phyloP scores from a whole-genome alignment of 495 filamentous ascomycete genomes.

The Neurospora sp. region DNA sequence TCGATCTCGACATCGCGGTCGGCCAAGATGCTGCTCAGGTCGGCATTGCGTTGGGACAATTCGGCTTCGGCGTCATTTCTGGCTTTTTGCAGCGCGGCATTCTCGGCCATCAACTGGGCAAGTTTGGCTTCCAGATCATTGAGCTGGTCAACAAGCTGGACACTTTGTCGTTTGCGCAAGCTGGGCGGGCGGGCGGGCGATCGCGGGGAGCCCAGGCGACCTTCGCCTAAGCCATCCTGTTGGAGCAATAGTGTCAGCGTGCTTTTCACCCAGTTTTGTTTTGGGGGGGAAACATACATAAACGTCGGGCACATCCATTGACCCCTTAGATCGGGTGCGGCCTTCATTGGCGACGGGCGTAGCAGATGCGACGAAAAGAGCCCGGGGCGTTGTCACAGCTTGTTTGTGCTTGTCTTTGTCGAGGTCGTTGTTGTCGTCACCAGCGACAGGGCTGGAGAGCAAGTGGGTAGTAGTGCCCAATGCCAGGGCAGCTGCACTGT shows the following conservation, averaged over 20 bases:
- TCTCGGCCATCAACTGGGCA: slow-evolving; percentile 73
- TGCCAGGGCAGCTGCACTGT: slow-evolving; percentile 20
- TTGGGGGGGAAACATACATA: slow-evolving; percentile 50
- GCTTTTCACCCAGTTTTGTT: slow-evolving; percentile 2
- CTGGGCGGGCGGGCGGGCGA: slow-evolving; percentile 94
- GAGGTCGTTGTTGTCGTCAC: slow-evolving; percentile 53
- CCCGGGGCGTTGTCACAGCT: neutral
- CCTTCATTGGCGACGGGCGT: slow-evolving; percentile 64
- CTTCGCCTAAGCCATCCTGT: slow-evolving; percentile 91
- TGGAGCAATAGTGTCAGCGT: slow-evolving; percentile 1
- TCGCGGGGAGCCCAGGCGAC: slow-evolving; percentile 71
- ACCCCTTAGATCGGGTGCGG: slow-evolving; percentile 57
- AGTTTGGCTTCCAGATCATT: slow-evolving; percentile 67
- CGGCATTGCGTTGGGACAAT: slow-evolving; percentile 28
- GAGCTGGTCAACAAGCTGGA: slow-evolving; percentile 52
- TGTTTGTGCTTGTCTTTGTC: neutral
- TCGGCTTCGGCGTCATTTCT: slow-evolving; percentile 53
- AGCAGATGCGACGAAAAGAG: slow-evolving; percentile 13
- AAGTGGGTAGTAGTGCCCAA: slow-evolving; percentile 6
- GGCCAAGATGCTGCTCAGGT: slow-evolving; percentile 32
- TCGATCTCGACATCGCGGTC: slow-evolving; percentile 73
- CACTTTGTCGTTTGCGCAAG: slow-evolving; percentile 88
- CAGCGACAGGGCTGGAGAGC: slow-evolving; percentile 26
- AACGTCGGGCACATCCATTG: slow-evolving; percentile 72
- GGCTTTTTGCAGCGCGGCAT: slow-evolving; percentile 62